Conservation (phyloP, 805 yeast genomes). For the Kluyveromyces starmeri region DNA sequence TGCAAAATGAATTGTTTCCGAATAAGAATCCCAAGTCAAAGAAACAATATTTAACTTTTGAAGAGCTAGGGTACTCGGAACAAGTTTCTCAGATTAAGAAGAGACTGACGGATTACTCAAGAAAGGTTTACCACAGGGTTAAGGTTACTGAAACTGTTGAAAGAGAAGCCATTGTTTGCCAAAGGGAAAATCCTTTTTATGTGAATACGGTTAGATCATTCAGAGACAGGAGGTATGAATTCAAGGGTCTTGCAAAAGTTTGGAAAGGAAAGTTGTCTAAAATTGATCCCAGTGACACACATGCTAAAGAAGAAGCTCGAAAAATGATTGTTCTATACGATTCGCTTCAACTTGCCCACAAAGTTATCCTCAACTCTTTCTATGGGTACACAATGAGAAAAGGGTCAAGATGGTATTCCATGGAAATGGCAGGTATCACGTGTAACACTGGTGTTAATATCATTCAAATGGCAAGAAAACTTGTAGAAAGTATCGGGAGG, state of each 20-base stretch:
- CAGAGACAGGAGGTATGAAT: slow-evolving; percentile 93
- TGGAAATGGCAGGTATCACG: slow-evolving; percentile 99
- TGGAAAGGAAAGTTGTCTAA: slow-evolving; percentile 79
- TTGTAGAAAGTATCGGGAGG: slow-evolving; percentile 89
- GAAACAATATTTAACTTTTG: slow-evolving; percentile 55
- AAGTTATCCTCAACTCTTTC: slow-evolving; percentile 90
- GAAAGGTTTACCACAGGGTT: slow-evolving; percentile 73
- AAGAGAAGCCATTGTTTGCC: slow-evolving; percentile 91
- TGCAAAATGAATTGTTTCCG: slow-evolving; percentile 72
- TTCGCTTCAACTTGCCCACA: slow-evolving; percentile 92
- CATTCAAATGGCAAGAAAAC: slow-evolving; percentile 89
- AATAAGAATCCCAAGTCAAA: slow-evolving; percentile 46
- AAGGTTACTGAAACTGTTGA: slow-evolving; percentile 78
- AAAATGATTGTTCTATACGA: slow-evolving; percentile 92
- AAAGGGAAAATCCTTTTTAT: slow-evolving; percentile 94
- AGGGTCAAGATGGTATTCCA: slow-evolving; percentile 98
- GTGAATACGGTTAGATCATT: slow-evolving; percentile 89
- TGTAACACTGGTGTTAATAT: slow-evolving; percentile 97
- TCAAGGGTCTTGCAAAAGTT: slow-evolving; percentile 83
- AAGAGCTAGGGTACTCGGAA: slow-evolving; percentile 65
- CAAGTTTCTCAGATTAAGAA: slow-evolving; percentile 71
- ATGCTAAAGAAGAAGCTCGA: slow-evolving; percentile 76
- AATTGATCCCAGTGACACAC: slow-evolving; percentile 44
- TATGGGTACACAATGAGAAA: slow-evolving; percentile 99
- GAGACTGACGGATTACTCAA: slow-evolving; percentile 73